Percentiles rank a stretch among this genome's conserved stretches.
These are phyloP conservation scores for Tephrocybe sp. DNA, from an alignment of 768 basidiomycete genomes.

Conservation along the genomic window DNA sequence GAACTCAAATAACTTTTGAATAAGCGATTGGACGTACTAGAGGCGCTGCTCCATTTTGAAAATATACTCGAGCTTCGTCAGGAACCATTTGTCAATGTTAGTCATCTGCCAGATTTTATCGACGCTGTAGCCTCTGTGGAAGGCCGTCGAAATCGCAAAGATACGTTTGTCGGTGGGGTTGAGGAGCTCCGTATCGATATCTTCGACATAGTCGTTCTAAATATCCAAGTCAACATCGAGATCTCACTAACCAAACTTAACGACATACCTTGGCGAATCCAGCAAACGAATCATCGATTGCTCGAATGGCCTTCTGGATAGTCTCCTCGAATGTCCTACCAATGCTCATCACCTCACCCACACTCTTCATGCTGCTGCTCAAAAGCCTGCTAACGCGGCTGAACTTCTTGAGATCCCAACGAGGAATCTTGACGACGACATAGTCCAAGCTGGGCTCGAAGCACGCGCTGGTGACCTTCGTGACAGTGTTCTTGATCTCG, in stretches of 20 bases:
- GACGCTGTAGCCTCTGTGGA: constrained; percentile 89
- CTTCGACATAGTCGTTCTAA: constrained; percentile 82
- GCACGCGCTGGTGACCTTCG: constrained; percentile 94
- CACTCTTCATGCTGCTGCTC: constrained; percentile 97
- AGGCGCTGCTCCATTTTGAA: constrained; percentile 76
- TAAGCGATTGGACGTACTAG: constrained; percentile 52
- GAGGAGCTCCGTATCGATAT: constrained; percentile 88
- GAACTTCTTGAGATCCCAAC: constrained; percentile 99
- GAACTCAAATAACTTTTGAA: neutral
- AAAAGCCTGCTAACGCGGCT: constrained; percentile 86
- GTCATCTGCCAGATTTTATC: constrained; percentile 98
- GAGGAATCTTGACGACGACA: constrained; percentile 96
- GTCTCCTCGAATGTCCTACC: constrained; percentile 98
- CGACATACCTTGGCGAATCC: constrained; percentile 81
- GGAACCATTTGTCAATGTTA: constrained; percentile 98
- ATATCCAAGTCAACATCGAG: constrained; percentile 3
- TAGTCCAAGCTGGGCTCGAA: constrained; percentile 99
- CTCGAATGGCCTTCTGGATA: constrained; percentile 95
- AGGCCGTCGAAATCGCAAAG: constrained; percentile 93
- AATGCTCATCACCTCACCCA: constrained; percentile 99
- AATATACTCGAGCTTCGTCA: constrained; percentile 84
- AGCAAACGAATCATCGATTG: constrained; percentile 92
- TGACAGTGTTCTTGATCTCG: constrained; percentile 97
- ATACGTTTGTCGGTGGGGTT: constrained; percentile 98
- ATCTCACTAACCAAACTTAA: neutral